Evolutionary conservation across 495 filamentous ascomycete species (phyloP), one percentile per base, ranked within the genome.

Genomic region (Penicillium canariense): DNA sequence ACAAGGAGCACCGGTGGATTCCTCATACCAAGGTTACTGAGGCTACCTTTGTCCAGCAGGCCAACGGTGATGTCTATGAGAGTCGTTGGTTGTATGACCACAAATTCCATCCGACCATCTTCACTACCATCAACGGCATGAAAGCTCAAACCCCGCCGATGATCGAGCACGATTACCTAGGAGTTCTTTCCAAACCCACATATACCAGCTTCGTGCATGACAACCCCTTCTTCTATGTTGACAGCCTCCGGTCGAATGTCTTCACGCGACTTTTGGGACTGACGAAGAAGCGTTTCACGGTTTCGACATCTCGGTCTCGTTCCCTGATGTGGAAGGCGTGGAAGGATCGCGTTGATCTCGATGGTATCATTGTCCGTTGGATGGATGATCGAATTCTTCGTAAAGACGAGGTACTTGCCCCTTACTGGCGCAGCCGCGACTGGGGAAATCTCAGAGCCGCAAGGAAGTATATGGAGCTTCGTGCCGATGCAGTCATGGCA

Each of bases 241-340:
- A 71, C 25, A 77, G 73, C 27, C 57, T 80, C 8, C 73, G 59
- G 3, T 74, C 77, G 2, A 82, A 74, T 52, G 50, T 75, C 10
- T 35, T 82, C 8, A 74, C 75, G 0, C 73, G 79, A 18, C 59
- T 75, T 2, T 63, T 84, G 6, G 68, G 79, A 2, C 49, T 75
- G 30, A 81, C 77, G 26, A 77, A 70, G 36, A 79, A 77, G 56
- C 72, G 72, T 31, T 78, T 78, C 54, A 72, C 77, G 3, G 72
- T 83, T 0, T 84, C 84, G 0, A 85, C 82, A 5, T 82, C 82
- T 23, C 73, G 71, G 35, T 74, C 81, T 54, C 74, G 84, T 17
- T 85, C 84, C 0, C 63, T 83, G 61, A 76, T 87, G 27, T 87
- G 84, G 84, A 82, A 81, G 50, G 73, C 77, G 5, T 87, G 84